phyloP scores from a whole-genome alignment of 495 filamentous ascomycete species.

The Talaromyces thailandensis region DNA sequence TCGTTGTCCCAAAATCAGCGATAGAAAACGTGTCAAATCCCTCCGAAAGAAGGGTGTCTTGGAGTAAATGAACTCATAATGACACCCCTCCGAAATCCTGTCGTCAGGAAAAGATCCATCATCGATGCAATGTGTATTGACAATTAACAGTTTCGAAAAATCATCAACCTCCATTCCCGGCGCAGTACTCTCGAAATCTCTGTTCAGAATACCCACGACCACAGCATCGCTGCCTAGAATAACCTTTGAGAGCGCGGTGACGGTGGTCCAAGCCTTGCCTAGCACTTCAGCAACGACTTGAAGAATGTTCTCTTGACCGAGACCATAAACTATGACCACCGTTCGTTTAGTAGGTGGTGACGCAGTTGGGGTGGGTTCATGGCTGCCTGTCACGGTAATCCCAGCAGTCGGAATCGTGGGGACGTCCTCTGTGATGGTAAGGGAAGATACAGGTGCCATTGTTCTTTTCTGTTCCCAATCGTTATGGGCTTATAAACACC shows the following conservation, averaged over 20 bases:
- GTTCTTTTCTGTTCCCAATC: not conserved
- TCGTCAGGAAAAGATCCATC: conserved; percentile 58
- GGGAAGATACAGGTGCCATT: not conserved
- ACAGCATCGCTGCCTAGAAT: conserved; percentile 37
- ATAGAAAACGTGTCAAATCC: conserved; percentile 67
- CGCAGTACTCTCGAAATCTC: conserved; percentile 44
- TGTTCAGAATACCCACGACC: conserved; percentile 49
- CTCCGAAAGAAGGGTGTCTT: conserved; percentile 60
- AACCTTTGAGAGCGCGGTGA: conserved; percentile 41
- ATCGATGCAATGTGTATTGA: conserved; percentile 67
- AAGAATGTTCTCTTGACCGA: conserved; percentile 55
- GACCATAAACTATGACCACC: conserved; percentile 51
- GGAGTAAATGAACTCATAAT: conserved; percentile 80
- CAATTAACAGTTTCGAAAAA: conserved; percentile 43
- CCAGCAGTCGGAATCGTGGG: not conserved
- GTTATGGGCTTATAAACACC: not conserved
- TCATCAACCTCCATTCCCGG: conserved; percentile 33
- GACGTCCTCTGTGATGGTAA: not conserved
- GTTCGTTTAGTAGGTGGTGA: conserved; percentile 11
- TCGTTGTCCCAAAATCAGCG: conserved; percentile 66
- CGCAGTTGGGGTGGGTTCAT: not conserved
- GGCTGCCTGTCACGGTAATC: conserved; percentile 1
- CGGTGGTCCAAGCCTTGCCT: conserved; percentile 54
- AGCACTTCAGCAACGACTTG: conserved; percentile 59
- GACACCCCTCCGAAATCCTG: conserved; percentile 51